phyloP scores from a whole-genome alignment of 257 asterid genomes.

The Capsicum pubescens region DNA sequence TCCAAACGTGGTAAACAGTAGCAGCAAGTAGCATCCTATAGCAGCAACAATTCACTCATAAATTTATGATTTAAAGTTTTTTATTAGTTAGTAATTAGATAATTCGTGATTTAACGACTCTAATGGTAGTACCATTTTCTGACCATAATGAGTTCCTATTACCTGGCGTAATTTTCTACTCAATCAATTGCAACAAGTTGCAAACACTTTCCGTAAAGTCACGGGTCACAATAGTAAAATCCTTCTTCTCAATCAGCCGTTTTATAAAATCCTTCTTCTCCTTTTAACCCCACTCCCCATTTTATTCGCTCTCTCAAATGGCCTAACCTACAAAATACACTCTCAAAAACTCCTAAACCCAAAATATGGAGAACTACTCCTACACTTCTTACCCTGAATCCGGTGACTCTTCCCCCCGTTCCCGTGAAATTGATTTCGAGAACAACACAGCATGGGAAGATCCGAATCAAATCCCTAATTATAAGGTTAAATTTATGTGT shows the following conservation, averaged over 20 bases:
- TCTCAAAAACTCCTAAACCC: neutral
- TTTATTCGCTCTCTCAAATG: neutral
- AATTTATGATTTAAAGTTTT: too few relatives aligned
- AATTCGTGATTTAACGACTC: neutral
- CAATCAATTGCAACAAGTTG: neutral
- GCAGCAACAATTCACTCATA: too few relatives aligned
- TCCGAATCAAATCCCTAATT: conserved; percentile 38
- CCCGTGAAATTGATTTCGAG: conserved; percentile 87
- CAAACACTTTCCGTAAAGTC: neutral
- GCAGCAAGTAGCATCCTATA: too few relatives aligned
- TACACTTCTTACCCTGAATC: conserved; percentile 86
- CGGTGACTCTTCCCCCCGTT: conserved; percentile 92
- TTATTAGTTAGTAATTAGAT: too few relatives aligned
- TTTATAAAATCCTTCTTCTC: too few relatives aligned
- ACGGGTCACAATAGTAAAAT: conserved; percentile 18
- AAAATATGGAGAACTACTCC: conserved; percentile 69
- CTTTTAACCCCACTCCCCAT: neutral
- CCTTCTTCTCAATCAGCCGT: too few relatives aligned
- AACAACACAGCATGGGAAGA: conserved; percentile 83
- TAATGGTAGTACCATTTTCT: neutral
- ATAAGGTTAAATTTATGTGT: conserved; percentile 86
- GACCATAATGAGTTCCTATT: neutral
- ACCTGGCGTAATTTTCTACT: neutral
- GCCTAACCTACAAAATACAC: neutral
- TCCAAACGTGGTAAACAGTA: too few relatives aligned